Evolutionary conservation across 2,329 filamentous ascomycete species (phyloP).

Genomic region (Colletotrichum sp.): DNA sequence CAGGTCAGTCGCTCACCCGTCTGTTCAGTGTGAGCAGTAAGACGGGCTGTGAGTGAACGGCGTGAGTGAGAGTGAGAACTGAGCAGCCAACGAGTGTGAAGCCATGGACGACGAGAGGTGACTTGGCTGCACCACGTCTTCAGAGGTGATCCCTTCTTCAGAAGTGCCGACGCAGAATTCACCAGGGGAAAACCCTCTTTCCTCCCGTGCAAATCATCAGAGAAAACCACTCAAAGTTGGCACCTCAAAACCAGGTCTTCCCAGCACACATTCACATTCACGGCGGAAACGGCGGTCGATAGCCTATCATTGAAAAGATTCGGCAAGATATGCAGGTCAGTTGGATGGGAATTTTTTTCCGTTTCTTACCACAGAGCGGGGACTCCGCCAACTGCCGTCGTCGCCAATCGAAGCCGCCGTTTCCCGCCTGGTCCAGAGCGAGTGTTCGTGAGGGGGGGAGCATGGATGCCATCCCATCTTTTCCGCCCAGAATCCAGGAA

Average conservation of each 20-base stretch:
- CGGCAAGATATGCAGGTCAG: not conserved
- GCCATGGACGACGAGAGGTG: not conserved
- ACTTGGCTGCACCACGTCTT: not conserved
- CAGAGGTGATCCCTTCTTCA: not conserved
- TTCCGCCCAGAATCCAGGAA: not conserved
- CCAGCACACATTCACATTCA: not conserved
- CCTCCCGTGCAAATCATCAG: constrained; percentile 8
- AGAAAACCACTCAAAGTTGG: constrained; percentile 8
- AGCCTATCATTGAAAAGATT: constrained; percentile 1
- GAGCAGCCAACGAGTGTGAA: not conserved
- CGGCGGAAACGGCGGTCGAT: not conserved
- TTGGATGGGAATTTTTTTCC: not conserved
- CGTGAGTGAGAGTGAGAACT: constrained; percentile 12
- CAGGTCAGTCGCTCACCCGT: not conserved
- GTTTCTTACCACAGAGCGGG: not conserved
- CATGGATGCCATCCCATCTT: constrained; percentile 13
- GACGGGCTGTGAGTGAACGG: not conserved
- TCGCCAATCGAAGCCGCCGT: not conserved
- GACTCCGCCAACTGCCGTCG: constrained; percentile 5
- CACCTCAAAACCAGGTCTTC: not conserved
- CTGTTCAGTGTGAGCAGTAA: not conserved
- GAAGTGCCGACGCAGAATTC: not conserved
- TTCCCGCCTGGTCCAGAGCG: not conserved
- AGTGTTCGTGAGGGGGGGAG: not conserved
- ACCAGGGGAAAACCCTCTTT: not conserved